phyloP scores from a whole-genome alignment of 1,139 yeast species.

The Yamadazyma sp. region DNA sequence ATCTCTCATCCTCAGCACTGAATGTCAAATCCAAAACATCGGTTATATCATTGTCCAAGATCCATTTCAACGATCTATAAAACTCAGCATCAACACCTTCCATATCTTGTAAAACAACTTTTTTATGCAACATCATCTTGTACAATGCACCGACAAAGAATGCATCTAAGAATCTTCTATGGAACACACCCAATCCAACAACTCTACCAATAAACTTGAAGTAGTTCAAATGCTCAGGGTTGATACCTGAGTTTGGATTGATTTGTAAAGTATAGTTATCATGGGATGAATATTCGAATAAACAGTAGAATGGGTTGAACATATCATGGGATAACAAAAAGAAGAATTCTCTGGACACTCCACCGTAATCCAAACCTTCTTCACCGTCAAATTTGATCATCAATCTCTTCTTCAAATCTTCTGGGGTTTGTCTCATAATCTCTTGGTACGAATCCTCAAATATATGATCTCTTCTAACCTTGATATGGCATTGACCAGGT shows the following conservation, averaged over 20 bases:
- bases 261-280: constrained; percentile 97
- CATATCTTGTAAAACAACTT: constrained; percentile 94
- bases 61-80: constrained; percentile 93
- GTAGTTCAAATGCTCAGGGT: constrained; percentile 96
- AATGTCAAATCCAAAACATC: constrained; percentile 81
- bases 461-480: constrained; percentile 94
- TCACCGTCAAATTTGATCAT: constrained; percentile 99
- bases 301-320: constrained; percentile 97
- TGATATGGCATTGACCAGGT: constrained; percentile 98
- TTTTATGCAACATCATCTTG: constrained; percentile 95
- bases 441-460: constrained; percentile 98
- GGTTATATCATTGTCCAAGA: constrained; percentile 89
- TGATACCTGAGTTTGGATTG: constrained; percentile 96
- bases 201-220: constrained; percentile 98
- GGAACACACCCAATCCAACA: constrained; percentile 97
- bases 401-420: constrained; percentile 91
- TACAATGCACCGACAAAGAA: constrained; percentile 97
- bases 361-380: constrained; percentile 99
- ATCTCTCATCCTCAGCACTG: constrained; percentile 93
- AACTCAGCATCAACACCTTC: constrained; percentile 98
- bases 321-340: constrained; percentile 94
- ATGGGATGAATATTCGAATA: constrained; percentile 95
- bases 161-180: constrained; percentile 94
- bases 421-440: constrained; percentile 98
- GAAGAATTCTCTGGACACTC: constrained; percentile 97